Base-by-base conservation (phyloP, 2,329 filamentous ascomycete species). In the Ophiostoma novo-ulmi region DNA sequence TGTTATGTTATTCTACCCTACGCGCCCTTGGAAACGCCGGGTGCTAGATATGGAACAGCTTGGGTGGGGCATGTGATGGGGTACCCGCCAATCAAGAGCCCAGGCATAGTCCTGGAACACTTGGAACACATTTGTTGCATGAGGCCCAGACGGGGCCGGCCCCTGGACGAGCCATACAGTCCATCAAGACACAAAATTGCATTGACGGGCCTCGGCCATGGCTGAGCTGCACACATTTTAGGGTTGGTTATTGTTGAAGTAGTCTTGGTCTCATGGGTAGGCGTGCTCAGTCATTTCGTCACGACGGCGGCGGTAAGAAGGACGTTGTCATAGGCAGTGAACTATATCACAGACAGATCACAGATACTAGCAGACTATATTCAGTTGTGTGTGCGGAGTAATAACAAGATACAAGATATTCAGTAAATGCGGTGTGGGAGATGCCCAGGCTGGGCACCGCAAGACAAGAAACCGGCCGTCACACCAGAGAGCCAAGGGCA, bases 1-100 rank as follows among this genome's bases (percentile, higher is more conserved):
- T n/a, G 36, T 39, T 41, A 36, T 39, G 63, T 38, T 65, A 22
- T 11, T 65, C 63, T 38, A 64, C 61, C 14, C 20, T 82, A 83
- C 77, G 79, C 81, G 81, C 81, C 81, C 78, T 80, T 79, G 79
- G 78, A 79, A 80, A 76, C 74, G 73, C 76, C 76, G 75, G 75
- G 76, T 78, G 77, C 76, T 75, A 22, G 52, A 75, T 75, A 75
- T 69, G 67, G 67, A 65, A 65, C 63, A 61, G 52, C 38, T 35
- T 52, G 13, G 63, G 70, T 69, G 70, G 74, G 76, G 73, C 74
- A 76, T 75, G 36, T 74, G 73, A 72, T 74, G 74, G 76, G 73
- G 67, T 69, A 73, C 70, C 71, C 73, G 68, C 81, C 79, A 83
- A 83, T 83, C 78, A 81, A 38, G 63, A 73, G 68, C 41, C 72